Evolutionary conservation across 164 flowering plant genomes (phyloP).

Genomic region (grape (Vitis vinifera)): DNA sequence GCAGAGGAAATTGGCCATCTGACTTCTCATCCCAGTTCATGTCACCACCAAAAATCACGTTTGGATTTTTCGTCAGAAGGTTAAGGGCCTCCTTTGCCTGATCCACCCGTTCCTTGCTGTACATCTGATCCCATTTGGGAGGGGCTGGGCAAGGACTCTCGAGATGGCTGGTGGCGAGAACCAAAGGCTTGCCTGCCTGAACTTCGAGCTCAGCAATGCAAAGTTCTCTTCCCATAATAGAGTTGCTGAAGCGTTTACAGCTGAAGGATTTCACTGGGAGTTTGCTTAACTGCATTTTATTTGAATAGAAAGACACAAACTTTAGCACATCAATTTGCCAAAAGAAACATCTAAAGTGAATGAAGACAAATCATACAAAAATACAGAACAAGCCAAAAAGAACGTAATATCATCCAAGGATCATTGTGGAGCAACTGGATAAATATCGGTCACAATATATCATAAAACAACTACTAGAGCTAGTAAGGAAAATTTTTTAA

Average conservation of each 20-base stretch:
- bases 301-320: conserved; percentile 1
- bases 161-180: conserved; percentile 90
- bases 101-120: conserved; percentile 80
- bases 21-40: conserved; percentile 98
- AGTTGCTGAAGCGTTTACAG: conserved; percentile 57
- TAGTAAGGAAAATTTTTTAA: no score
- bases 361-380: not conserved
- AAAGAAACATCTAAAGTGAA: not conserved
- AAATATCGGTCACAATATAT: no score
- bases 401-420: no score
- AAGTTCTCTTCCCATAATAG: conserved; percentile 89
- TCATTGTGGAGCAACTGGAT: no score
- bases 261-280: conserved; percentile 69
- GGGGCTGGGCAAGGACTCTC: conserved; percentile 96
- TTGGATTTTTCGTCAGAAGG: conserved; percentile 47
- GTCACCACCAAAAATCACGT: conserved; percentile 86
- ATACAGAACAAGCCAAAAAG: not conserved
- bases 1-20: conserved; percentile 76
- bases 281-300: conserved; percentile 66
- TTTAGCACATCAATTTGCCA: not conserved
- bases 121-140: conserved; percentile 95
- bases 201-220: conserved; percentile 63
- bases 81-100: conserved; percentile 74
- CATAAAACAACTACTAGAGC: no score
- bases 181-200: conserved; percentile 34